These are phyloP conservation scores for Exophiala xenobiotica DNA, from an alignment of 2,329 filamentous ascomycete genomes.

Conservation along the genomic window DNA sequence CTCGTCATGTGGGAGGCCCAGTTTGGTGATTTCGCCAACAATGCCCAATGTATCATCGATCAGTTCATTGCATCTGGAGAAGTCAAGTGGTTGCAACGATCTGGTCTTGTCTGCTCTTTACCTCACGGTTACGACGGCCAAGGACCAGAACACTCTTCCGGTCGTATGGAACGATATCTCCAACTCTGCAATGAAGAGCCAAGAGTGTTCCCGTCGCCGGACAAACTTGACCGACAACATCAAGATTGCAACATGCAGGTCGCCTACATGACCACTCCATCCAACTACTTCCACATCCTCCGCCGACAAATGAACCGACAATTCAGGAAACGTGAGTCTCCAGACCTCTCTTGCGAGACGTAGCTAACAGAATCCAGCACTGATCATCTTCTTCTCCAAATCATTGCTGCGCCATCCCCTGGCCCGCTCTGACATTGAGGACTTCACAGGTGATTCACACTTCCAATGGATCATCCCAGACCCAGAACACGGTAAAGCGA, in stretches of 20 bases:
- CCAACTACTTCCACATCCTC: slow-evolving; percentile 94
- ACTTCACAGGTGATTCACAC: slow-evolving; percentile 86
- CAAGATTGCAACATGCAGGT: slow-evolving; percentile 99
- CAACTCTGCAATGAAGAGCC: slow-evolving; percentile 98
- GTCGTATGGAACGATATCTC: slow-evolving; percentile 93
- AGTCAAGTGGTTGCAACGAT: slow-evolving; percentile 98
- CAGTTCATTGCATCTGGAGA: slow-evolving; percentile 98
- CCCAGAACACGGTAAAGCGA: slow-evolving; percentile 72
- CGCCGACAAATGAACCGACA: slow-evolving; percentile 98
- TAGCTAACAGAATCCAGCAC: slow-evolving; percentile 54
- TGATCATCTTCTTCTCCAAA: slow-evolving; percentile 98
- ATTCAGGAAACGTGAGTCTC: slow-evolving; percentile 92
- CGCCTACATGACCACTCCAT: slow-evolving; percentile 91
- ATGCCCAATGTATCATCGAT: slow-evolving; percentile 97
- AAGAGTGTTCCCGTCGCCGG: slow-evolving; percentile 79
- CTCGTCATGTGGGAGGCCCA: slow-evolving; percentile 99
- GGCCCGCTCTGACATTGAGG: slow-evolving; percentile 83
- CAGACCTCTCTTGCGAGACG: not conserved
- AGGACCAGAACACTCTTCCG: slow-evolving; percentile 96
- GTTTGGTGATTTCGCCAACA: slow-evolving; percentile 99
- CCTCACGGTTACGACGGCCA: slow-evolving; percentile 98
- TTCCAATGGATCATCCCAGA: slow-evolving; percentile 98
- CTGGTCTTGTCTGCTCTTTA: slow-evolving; percentile 90
- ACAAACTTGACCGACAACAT: slow-evolving; percentile 94
- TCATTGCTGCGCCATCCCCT: slow-evolving; percentile 90